phyloP scores from a whole-genome alignment of 768 basidiomycete genomes.

The Gloeostereum incarnatum region DNA sequence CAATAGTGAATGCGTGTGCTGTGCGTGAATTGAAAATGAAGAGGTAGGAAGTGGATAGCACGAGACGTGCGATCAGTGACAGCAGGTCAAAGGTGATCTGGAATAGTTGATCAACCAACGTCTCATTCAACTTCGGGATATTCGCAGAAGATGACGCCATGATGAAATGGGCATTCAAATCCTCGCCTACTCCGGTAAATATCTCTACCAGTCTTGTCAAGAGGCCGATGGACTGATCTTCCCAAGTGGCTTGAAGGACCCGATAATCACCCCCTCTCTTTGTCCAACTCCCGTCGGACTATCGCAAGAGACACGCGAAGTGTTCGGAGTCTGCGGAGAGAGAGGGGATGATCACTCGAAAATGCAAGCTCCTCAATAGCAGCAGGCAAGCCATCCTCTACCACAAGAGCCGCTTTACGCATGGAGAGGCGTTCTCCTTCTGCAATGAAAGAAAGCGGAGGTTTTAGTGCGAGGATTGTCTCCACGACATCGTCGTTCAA shows the following conservation, averaged over 20 bases:
- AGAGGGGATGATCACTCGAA: conserved; percentile 39
- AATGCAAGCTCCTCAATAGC: conserved; percentile 55
- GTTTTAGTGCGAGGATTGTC: conserved; percentile 47
- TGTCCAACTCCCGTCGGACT: conserved; percentile 39
- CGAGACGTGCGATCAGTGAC: conserved; percentile 36
- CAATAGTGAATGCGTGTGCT: conserved; percentile 30
- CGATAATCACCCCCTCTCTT: conserved; percentile 45
- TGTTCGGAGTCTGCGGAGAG: conserved; percentile 41
- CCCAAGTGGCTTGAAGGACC: conserved; percentile 51
- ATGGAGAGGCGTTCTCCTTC: conserved; percentile 51
- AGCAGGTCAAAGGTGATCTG: conserved; percentile 44
- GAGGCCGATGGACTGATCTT: conserved; percentile 47
- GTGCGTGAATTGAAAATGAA: conserved; percentile 44
- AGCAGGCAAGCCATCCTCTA: conserved; percentile 53
- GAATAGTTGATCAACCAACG: conserved; percentile 47
- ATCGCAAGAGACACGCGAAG: conserved; percentile 58
- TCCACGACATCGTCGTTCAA: conserved; percentile 49
- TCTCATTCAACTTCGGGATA: too few species aligned
- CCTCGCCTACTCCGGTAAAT: conserved; percentile 36
- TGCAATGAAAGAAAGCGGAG: conserved; percentile 52
- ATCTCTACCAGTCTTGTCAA: conserved; percentile 46
- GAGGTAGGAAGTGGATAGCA: too few species aligned
- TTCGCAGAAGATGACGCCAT: conserved; percentile 23
- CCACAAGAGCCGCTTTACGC: conserved; percentile 55
- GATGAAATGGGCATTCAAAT: conserved; percentile 45